A percentile compares a stretch with the other conserved stretches of the same genome.
phyloP scores from a whole-genome alignment of 306 rosid species.

The Macrotyloma uniflorum region DNA sequence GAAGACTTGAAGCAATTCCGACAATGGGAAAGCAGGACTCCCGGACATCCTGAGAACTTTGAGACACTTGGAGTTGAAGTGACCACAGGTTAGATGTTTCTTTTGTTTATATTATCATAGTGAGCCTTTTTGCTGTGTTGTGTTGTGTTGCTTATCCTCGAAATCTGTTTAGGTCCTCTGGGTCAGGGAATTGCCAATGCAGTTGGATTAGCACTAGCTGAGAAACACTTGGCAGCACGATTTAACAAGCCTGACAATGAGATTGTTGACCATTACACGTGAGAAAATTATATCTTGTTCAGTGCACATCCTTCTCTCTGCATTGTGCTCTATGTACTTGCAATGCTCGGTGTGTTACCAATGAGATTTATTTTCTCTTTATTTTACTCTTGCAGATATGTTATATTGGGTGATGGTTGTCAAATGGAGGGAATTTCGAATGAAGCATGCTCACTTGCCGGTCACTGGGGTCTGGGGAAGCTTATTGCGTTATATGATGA shows the following conservation, averaged over 20 bases:
- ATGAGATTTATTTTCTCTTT: slow-evolving; percentile 3
- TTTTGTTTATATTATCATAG: not conserved
- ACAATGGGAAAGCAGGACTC: slow-evolving; percentile 96
- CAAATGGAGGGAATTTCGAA: slow-evolving; percentile 98
- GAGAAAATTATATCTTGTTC: slow-evolving; percentile 30
- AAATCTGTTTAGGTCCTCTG: slow-evolving; percentile 75
- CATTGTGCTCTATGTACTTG: slow-evolving; percentile 12
- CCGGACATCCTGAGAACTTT: slow-evolving; percentile 98
- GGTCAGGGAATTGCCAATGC: slow-evolving; percentile 99
- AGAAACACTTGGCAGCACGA: slow-evolving; percentile 96
- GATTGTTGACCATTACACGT: slow-evolving; percentile 98
- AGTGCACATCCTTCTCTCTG: not conserved
- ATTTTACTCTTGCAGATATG: slow-evolving; percentile 54
- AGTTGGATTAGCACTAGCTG: slow-evolving; percentile 97
- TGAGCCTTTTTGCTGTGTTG: slow-evolving; percentile 25
- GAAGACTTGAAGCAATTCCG: slow-evolving; percentile 84
- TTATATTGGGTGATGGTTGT: slow-evolving; percentile 94
- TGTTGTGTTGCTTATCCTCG: slow-evolving; percentile 26
- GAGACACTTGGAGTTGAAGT: slow-evolving; percentile 97
- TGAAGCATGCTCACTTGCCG: slow-evolving; percentile 91
- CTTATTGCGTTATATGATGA: slow-evolving; percentile 92
- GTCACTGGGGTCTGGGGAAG: slow-evolving; percentile 99
- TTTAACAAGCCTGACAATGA: slow-evolving; percentile 91
- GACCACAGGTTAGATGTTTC: slow-evolving; percentile 73
- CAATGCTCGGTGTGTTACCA: slow-evolving; percentile 22